A percentile compares a stretch with the other conserved stretches of the same genome.
Evolutionary conservation across 169 alveolate species (phyloP).

Genomic region (Plasmodium coatneyi): DNA sequence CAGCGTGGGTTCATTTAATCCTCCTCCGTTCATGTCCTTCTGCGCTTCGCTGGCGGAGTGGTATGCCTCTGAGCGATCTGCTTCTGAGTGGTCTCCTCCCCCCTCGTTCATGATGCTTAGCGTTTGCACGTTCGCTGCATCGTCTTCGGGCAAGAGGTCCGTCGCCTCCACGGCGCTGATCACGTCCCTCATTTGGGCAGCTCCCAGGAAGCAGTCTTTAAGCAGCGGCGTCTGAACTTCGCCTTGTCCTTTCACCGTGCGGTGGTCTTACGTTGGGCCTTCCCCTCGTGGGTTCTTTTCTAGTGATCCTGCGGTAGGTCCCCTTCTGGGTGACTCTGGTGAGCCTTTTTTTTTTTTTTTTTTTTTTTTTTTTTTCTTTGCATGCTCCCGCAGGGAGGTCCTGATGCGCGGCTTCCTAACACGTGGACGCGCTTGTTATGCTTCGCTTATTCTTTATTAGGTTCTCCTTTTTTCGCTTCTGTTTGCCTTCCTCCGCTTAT

Average conservation of each 20-base stretch:
- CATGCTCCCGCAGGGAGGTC: background rate
- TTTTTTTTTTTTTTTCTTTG: background rate
- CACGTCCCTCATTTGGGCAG: slow-evolving; percentile 12
- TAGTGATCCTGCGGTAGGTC: background rate
- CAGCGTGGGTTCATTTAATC: background rate
- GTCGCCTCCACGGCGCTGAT: background rate
- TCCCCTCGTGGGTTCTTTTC: background rate
- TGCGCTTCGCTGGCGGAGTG: background rate
- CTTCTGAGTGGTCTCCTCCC: background rate
- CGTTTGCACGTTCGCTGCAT: background rate
- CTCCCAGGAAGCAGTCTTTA: background rate
- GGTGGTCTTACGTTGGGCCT: background rate
- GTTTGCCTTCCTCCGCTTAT: background rate
- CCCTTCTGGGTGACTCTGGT: background rate
- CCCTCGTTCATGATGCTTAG: slow-evolving; percentile 11
- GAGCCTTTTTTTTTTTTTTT: background rate
- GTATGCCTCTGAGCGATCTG: background rate
- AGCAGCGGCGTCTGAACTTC: background rate
- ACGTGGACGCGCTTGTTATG: background rate
- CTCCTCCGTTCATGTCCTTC: background rate
- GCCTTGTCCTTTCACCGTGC: background rate
- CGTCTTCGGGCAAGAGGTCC: background rate
- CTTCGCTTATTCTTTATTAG: background rate
- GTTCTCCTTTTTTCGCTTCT: background rate
- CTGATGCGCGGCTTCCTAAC: background rate